Percentiles rank a stretch among this genome's conserved stretches.
Conservation (phyloP, 495 filamentous ascomycete species). For the Pyrenula massariospora region DNA sequence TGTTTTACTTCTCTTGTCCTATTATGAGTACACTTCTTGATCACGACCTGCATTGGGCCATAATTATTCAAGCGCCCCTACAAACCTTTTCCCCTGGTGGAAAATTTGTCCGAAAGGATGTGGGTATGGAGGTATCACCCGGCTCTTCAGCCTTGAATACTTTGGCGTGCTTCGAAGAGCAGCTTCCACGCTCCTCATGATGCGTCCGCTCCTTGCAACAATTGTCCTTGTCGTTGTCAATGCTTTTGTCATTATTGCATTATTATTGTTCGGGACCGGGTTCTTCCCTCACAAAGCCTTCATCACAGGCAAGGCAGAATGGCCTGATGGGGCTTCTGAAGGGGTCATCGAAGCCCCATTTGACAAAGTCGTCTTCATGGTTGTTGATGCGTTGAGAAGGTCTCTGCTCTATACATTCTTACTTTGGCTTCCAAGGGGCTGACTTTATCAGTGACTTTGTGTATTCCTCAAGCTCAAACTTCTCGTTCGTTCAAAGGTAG, state of each 20-base stretch:
- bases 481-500: constrained; percentile 81
- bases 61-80: too few species aligned
- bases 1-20: too few species aligned
- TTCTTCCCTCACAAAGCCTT: constrained; percentile 98
- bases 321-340: constrained; percentile 33
- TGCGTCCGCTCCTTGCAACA: constrained; percentile 1
- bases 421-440: constrained; percentile 4
- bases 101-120: too few species aligned
- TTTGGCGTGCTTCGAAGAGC: too few species aligned
- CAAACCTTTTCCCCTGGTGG: too few species aligned
- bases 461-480: constrained; percentile 68
- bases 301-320: constrained; percentile 66
- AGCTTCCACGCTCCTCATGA: too few species aligned
- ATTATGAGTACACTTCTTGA: too few species aligned
- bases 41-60: too few species aligned
- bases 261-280: constrained; percentile 75
- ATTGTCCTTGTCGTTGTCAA: neutral
- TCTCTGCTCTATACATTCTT: constrained; percentile 19
- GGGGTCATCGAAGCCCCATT: constrained; percentile 48
- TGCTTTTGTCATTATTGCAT: constrained; percentile 29
- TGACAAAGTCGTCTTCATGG: constrained; percentile 91
- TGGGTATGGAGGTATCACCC: too few species aligned
- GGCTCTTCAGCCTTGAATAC: too few species aligned
- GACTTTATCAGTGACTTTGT: constrained; percentile 72
- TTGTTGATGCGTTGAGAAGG: constrained; percentile 90